These are phyloP conservation scores for Phytophthora citrophthora DNA, from an alignment of 352 stramenopile species.

Conservation along the genomic window DNA sequence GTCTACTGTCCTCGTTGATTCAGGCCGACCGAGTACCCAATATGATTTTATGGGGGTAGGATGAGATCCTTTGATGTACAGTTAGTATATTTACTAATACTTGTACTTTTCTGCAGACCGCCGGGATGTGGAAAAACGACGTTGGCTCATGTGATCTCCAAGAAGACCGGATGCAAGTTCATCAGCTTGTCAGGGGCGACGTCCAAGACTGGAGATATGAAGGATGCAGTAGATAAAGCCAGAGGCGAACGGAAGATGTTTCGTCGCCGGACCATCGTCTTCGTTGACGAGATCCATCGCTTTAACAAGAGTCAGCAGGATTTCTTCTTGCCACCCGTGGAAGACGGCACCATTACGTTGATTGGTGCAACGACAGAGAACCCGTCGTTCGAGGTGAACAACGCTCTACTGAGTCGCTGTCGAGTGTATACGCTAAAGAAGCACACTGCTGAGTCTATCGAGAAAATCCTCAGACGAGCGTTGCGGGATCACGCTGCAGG, in stretches of 20 bases:
- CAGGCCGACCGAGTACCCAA: conserved; percentile 76
- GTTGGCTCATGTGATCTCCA: conserved; percentile 78
- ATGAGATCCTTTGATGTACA: background rate
- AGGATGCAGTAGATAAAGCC: conserved; percentile 77
- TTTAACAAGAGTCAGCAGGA: conserved; percentile 92
- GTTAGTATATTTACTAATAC: conserved; percentile 1
- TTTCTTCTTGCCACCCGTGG: conserved; percentile 84
- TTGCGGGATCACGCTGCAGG: conserved; percentile 41
- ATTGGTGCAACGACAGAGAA: conserved; percentile 92
- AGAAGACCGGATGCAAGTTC: conserved; percentile 73
- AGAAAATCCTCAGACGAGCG: conserved; percentile 70
- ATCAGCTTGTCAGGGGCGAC: conserved; percentile 75
- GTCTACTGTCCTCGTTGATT: conserved; percentile 67
- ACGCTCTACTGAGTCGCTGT: conserved; percentile 80
- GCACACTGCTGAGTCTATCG: conserved; percentile 67
- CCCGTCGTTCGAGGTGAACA: conserved; percentile 90
- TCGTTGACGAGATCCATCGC: conserved; percentile 90
- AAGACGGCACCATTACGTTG: conserved; percentile 86
- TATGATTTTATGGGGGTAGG: conserved; percentile 88
- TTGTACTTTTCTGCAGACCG: conserved; percentile 39
- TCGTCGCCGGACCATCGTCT: conserved; percentile 77
- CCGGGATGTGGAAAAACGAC: conserved; percentile 91
- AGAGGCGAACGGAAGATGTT: conserved; percentile 69
- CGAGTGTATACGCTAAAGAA: conserved; percentile 82
- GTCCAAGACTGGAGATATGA: conserved; percentile 74